These are phyloP conservation scores for Clarireedia monteithiana DNA, from an alignment of 2,329 filamentous ascomycete species.

Conservation along the genomic window DNA sequence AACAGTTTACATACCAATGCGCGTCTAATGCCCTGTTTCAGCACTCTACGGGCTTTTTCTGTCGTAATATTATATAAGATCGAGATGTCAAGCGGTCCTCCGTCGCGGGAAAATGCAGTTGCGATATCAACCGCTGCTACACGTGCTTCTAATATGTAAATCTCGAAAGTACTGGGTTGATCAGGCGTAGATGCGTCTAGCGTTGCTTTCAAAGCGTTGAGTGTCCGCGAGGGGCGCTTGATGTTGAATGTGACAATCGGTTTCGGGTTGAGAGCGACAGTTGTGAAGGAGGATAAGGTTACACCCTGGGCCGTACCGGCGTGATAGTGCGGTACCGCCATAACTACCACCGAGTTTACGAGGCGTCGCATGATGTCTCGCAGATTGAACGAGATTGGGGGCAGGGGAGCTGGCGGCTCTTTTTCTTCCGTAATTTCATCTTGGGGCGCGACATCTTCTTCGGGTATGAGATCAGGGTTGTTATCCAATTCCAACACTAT, in stretches of 20 bases:
- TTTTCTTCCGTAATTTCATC: too few species aligned
- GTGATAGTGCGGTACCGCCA: constrained; percentile 16
- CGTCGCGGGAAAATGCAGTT: not conserved
- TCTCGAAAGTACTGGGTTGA: not conserved
- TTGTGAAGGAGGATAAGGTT: constrained; percentile 30
- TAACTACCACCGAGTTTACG: constrained; percentile 25
- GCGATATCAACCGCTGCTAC: not conserved
- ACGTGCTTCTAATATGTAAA: not conserved
- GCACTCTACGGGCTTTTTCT: not conserved
- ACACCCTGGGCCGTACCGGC: constrained; percentile 14
- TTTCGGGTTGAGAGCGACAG: constrained; percentile 23
- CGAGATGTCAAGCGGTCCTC: constrained; percentile 20
- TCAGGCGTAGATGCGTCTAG: not conserved
- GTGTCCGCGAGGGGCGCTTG: constrained; percentile 23
- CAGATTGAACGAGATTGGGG: constrained; percentile 15
- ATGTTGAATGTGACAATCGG: constrained; percentile 30
- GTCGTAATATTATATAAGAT: not conserved
- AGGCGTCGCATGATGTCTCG: constrained; percentile 26
- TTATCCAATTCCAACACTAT: too few species aligned
- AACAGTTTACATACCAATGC: constrained; percentile 19
- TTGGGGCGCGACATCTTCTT: too few species aligned
- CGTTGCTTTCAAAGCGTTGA: constrained; percentile 17
- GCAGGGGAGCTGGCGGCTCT: too few species aligned
- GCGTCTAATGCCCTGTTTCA: constrained; percentile 5
- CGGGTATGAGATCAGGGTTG: too few species aligned